Conservation (phyloP, 1,284 basidiomycete species). For the Apiotrichum siamense region DNA sequence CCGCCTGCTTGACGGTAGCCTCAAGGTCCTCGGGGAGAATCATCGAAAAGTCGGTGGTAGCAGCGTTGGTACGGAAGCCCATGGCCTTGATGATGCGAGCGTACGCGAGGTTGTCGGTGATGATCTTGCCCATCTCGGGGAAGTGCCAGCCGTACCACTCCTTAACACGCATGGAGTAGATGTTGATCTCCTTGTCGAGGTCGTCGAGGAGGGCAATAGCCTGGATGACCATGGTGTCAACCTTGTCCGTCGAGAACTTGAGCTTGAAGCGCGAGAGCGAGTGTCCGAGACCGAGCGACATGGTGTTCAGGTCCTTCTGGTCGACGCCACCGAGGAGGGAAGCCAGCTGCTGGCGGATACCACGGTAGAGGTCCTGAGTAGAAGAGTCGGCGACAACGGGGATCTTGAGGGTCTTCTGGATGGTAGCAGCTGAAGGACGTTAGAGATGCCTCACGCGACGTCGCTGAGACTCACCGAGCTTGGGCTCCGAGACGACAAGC, state of each 20-base stretch:
- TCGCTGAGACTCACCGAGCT: constrained; percentile 62
- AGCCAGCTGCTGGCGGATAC: constrained; percentile 84
- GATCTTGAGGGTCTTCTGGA: constrained; percentile 90
- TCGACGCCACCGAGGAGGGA: constrained; percentile 82
- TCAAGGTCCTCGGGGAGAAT: constrained; percentile 95
- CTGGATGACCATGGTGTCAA: constrained; percentile 99
- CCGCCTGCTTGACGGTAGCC: constrained; percentile 81
- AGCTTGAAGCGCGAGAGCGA: constrained; percentile 96
- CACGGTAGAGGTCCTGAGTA: constrained; percentile 83
- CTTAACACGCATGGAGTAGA: constrained; percentile 98
- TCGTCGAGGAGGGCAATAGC: constrained; percentile 98
- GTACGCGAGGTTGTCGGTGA: constrained; percentile 93
- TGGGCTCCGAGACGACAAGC: constrained; percentile 81
- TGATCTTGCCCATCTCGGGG: constrained; percentile 98
- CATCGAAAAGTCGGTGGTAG: constrained; percentile 74
- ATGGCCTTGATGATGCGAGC: constrained; percentile 83
- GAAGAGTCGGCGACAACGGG: constrained; percentile 66
- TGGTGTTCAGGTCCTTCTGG: constrained; percentile 93
- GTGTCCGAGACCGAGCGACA: constrained; percentile 95
- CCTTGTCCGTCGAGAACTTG: constrained; percentile 99
- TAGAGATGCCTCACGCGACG: background rate
- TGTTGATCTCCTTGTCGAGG: constrained; percentile 99
- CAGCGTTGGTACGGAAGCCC: constrained; percentile 93
- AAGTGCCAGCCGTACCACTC: constrained; percentile 99
- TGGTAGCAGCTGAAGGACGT: constrained; percentile 60